Conservation (phyloP, 2,329 filamentous ascomycete genomes). For the Aspergillus oerlinghausenensis region DNA sequence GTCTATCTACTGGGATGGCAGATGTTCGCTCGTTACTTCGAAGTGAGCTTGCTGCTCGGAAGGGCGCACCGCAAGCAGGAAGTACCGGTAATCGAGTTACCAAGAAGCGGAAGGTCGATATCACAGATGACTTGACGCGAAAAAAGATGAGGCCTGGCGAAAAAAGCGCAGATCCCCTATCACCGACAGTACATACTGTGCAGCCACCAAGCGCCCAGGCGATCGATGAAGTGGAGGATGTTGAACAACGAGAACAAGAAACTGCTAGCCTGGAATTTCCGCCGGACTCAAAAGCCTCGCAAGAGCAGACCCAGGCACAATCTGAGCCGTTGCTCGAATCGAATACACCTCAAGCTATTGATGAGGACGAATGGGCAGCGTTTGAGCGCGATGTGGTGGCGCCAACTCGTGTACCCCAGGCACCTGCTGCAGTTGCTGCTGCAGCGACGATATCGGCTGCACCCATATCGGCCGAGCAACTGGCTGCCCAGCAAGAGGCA, state of each 20-base stretch:
- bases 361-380: slow-evolving; percentile 80
- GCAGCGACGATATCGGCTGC: slow-evolving; percentile 64
- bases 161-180: slow-evolving; percentile 28
- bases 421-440: slow-evolving; percentile 28
- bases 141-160: slow-evolving; percentile 41
- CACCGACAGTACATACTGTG: slow-evolving; percentile 26
- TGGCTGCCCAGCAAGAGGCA: slow-evolving; percentile 52
- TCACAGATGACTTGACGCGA: slow-evolving; percentile 35
- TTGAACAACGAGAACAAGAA: slow-evolving; percentile 24
- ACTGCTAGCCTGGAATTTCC: slow-evolving; percentile 21
- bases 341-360: slow-evolving; percentile 38
- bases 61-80: slow-evolving; percentile 58
- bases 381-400: slow-evolving; percentile 77
- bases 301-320: slow-evolving; percentile 7
- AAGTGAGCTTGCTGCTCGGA: slow-evolving; percentile 68
- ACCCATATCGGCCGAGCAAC: slow-evolving; percentile 60
- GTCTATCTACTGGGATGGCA: slow-evolving; percentile 52
- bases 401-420: slow-evolving; percentile 31
- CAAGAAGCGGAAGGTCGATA: slow-evolving; percentile 54
- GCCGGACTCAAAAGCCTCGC: slow-evolving; percentile 8
- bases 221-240: slow-evolving; percentile 23
- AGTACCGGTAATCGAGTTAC: slow-evolving; percentile 33
- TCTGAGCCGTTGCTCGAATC: slow-evolving; percentile 4
- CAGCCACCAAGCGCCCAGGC: slow-evolving; percentile 19
- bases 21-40: slow-evolving; percentile 77